Percentiles rank a stretch among this genome's conserved stretches.
phyloP scores from a whole-genome alignment of 2,329 filamentous ascomycete genomes.

The Nemania sp. region DNA sequence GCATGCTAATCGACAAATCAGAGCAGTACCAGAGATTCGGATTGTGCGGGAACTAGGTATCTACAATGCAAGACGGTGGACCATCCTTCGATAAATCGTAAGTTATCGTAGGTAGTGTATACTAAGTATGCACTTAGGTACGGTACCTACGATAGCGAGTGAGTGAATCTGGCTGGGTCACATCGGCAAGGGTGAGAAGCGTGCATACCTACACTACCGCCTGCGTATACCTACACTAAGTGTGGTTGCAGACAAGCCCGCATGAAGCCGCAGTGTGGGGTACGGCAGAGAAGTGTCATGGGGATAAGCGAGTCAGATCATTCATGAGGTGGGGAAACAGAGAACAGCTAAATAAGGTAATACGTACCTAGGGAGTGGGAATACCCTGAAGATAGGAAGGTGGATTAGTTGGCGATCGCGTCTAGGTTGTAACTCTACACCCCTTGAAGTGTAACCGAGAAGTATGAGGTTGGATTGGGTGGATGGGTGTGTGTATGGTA shows the following conservation, averaged over 20 bases:
- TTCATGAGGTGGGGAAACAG: background rate
- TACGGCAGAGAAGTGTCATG: conserved; percentile 17
- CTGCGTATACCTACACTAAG: conserved; percentile 22
- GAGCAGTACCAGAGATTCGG: background rate
- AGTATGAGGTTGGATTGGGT: background rate
- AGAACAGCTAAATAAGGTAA: background rate
- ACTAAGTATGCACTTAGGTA: background rate
- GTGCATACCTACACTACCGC: background rate
- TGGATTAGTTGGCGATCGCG: background rate
- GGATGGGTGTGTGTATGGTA: background rate
- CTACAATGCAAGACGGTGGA: conserved; percentile 15
- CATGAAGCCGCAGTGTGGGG: conserved; percentile 27
- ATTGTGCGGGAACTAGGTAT: conserved; percentile 6
- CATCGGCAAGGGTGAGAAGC: conserved; percentile 7
- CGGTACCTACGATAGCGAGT: background rate
- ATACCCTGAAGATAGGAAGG: background rate
- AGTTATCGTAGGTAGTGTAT: background rate
- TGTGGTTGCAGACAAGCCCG: conserved; percentile 20
- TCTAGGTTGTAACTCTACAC: background rate
- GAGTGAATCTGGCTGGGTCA: conserved; percentile 12
- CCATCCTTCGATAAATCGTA: background rate
- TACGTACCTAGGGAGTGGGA: background rate
- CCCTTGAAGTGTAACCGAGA: background rate
- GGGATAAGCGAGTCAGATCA: conserved; percentile 16
- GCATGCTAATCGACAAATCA: background rate